These are phyloP conservation scores for Boletus semigastroideus DNA, from an alignment of 1,284 basidiomycete genomes.

Conservation along the genomic window DNA sequence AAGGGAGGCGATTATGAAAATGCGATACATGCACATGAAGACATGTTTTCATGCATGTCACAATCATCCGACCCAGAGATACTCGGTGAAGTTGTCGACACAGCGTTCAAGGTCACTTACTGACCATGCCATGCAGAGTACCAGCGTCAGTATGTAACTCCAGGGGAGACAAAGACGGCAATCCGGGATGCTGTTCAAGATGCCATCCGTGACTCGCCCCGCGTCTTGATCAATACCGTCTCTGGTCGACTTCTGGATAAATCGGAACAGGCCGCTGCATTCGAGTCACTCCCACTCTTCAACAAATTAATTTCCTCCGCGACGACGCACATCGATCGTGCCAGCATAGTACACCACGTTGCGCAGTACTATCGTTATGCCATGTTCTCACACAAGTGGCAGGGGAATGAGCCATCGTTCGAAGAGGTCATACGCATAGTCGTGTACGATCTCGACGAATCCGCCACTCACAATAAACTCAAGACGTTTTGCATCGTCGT, in stretches of 20 bases:
- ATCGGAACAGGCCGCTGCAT: neutral
- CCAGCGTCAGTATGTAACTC: neutral
- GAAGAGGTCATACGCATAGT: neutral
- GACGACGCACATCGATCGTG: neutral
- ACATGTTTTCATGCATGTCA: neutral
- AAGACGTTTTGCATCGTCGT: neutral
- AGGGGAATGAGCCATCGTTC: neutral
- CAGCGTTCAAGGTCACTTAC: too few relatives aligned
- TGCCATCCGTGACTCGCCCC: neutral
- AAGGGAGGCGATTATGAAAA: neutral
- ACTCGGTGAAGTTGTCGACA: neutral
- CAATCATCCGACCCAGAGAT: neutral
- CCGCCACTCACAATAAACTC: neutral
- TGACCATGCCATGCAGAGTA: neutral
- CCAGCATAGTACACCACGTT: neutral
- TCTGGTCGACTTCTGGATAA: neutral
- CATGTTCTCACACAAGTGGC: slow-evolving; percentile 4
- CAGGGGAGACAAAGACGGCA: neutral
- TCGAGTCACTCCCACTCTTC: neutral
- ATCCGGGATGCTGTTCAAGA: neutral
- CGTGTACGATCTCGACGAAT: neutral
- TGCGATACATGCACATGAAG: neutral
- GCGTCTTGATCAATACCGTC: neutral
- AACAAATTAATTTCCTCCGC: neutral
- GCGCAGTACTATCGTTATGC: neutral